Evolutionary conservation across 345 rosid species (phyloP), one percentile per base, ranked within the genome.

Genomic region (Acer yangbiense): DNA sequence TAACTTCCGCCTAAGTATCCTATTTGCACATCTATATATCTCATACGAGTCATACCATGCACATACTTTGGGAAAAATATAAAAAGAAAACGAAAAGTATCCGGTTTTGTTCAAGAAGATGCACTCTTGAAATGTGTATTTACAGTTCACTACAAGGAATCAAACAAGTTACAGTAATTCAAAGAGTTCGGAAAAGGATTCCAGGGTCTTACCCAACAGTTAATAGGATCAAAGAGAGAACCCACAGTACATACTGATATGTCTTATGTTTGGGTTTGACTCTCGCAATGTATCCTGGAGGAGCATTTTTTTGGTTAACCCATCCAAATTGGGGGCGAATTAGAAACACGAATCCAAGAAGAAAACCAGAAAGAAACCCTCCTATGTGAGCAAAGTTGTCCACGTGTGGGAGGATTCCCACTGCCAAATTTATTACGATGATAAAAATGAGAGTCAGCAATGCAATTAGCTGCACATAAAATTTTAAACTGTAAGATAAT

Each of bases 301-400:
- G 92, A 72, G 85, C 81, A n/a, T 88, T 81, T 29, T 82, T 88
- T 72, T 83, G 81, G 83, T 85, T 89, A 68, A 84, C 83, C 89
- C 92, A 97, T 46, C 95, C 98, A 62, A 89, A 97, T 71, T 94
- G 99, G 41, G 98, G 99, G 46, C 97, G 94, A 18, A 93, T 84
- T 68, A 97, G 85, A 81, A 92, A 83, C 66, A 94, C 88, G 76
- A 97, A 97, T 74, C 99, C 99, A n/a, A 94, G 97, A 76, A 97
- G 87, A 82, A 94, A 94, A 44, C 99, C 99, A 18, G 94, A 81
- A 12, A 90, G 44, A 83, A 97, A 97, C 76, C 99, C 99, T 60
- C 99, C 98, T 6, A 94, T 87, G 80, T 92, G 99, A 32, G 99
- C 98, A 86, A 91, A 97, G 93, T 92, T 97, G 92, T 96, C 98